phyloP scores from a whole-genome alignment of 2,329 filamentous ascomycete species.

The Penicillium glabrum region DNA sequence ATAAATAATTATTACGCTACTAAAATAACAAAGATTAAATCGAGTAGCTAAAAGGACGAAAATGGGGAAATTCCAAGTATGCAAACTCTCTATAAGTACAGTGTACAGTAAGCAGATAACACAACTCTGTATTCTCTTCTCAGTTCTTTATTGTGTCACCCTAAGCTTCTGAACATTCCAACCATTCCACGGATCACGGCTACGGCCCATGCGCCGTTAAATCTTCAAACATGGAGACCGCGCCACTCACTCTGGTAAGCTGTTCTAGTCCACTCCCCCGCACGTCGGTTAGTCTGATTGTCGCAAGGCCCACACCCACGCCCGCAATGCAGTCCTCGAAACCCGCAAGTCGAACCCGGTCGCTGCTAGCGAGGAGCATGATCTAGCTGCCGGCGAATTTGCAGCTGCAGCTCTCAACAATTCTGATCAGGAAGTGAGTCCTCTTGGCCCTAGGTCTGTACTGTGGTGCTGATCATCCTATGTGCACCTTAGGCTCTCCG shows the following conservation, averaged over 20 bases:
- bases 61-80: not conserved
- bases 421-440: constrained; percentile 56
- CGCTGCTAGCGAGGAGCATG: constrained; percentile 83
- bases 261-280: not conserved
- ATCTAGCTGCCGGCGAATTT: constrained; percentile 84
- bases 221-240: constrained; percentile 61
- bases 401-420: constrained; percentile 76
- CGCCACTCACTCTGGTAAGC: constrained; percentile 65
- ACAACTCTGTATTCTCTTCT: not conserved
- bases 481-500: constrained; percentile 68
- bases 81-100: not conserved
- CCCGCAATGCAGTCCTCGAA: constrained; percentile 76
- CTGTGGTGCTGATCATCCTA: constrained; percentile 6
- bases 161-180: not conserved
- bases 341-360: constrained; percentile 67
- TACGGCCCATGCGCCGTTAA: not conserved
- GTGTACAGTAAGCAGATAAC: not conserved
- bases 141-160: not conserved
- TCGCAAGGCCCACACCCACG: constrained; percentile 78
- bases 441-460: not conserved
- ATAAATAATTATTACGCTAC: not conserved
- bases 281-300: constrained; percentile 6
- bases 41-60: not conserved
- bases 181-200: not conserved
- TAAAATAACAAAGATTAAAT: not conserved